Base-by-base conservation (phyloP, 768 basidiomycete species). In the Boletellus ananas region DNA sequence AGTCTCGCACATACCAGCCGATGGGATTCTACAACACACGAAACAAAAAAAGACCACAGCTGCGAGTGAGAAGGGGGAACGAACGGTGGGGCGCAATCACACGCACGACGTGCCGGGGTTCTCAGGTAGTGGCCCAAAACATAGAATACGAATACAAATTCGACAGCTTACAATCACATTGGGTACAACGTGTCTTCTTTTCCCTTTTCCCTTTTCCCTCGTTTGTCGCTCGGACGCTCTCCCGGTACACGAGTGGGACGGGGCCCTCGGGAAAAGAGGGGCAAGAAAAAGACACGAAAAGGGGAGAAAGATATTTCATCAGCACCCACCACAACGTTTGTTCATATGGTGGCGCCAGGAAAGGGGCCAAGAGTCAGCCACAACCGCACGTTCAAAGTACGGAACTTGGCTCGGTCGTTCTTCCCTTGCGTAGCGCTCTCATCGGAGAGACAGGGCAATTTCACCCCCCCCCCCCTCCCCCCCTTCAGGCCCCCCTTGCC, bases 111-210 rank as follows among this genome's bases (percentile, higher is more conserved):
- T 51, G 45, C 25, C 45, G 43, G 49, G 41, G 43, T 34, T 4
- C 29, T 29, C 41, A 31, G n/a, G 46, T 52, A 51, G 43, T 40
- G 46, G 54, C 34, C 53, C 21, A 21, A 21, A 44, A 27, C 43
- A 29, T 29, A 29, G 10, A 29, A 29, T 29, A 29, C 11, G 23
- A 29, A 25, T 29, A 45, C 33, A 49, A 40, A 41, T 52, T 49
- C 51, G 57, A 59, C 63, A 64, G 50, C 43, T n/a, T 50, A 44
- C 29, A 2, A 29, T 37, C 49, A 47, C 31, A 29, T 54, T 54
- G 23, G 35, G 36, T 36, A 34, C 58, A 60, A 57, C 58, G 58
- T 53, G 58, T 59, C 39, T 21, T 17, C 37, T 11, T 13, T 18
- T 45, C 18, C 23, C 18, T 18, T 31, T 33, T 21, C 41, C 31